Conservation (phyloP, 1,284 basidiomycete species). For the Pseudozyma hubeiensis region DNA sequence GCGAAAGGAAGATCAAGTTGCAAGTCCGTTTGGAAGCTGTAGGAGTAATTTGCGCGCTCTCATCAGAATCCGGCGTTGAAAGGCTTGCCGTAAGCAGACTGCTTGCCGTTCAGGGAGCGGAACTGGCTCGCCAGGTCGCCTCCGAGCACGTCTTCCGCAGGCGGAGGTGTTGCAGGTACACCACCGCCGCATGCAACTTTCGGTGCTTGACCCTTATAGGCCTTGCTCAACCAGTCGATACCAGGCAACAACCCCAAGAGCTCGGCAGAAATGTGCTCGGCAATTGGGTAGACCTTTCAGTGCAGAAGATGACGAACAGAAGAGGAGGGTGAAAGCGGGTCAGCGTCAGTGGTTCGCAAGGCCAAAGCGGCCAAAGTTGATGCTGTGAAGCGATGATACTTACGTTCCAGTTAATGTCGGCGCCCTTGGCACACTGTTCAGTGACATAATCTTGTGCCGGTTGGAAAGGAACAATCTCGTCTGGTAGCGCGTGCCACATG, state of each 20-base stretch:
- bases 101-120: slow-evolving; percentile 13
- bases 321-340: not conserved
- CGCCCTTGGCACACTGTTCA: slow-evolving; percentile 60
- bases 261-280: slow-evolving; percentile 49
- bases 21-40: no score
- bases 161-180: slow-evolving; percentile 9
- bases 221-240: slow-evolving; percentile 40
- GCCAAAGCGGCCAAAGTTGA: not conserved
- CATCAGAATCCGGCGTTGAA: not conserved
- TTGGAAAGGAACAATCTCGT: slow-evolving; percentile 62
- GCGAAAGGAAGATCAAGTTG: no score
- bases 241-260: slow-evolving; percentile 36
- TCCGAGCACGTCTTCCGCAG: slow-evolving; percentile 27
- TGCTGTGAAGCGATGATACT: not conserved
- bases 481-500: slow-evolving; percentile 56
- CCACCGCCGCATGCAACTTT: slow-evolving; percentile 37
- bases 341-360: not conserved
- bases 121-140: slow-evolving; percentile 30
- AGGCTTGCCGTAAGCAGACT: slow-evolving; percentile 17
- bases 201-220: slow-evolving; percentile 34
- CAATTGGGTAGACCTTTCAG: slow-evolving; percentile 24
- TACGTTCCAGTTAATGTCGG: slow-evolving; percentile 51
- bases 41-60: no score
- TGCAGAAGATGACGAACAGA: no score
- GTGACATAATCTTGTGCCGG: slow-evolving; percentile 50